Evolutionary conservation across 352 stramenopile genomes (phyloP).

Genomic region (Globisporangium emineosum): DNA sequence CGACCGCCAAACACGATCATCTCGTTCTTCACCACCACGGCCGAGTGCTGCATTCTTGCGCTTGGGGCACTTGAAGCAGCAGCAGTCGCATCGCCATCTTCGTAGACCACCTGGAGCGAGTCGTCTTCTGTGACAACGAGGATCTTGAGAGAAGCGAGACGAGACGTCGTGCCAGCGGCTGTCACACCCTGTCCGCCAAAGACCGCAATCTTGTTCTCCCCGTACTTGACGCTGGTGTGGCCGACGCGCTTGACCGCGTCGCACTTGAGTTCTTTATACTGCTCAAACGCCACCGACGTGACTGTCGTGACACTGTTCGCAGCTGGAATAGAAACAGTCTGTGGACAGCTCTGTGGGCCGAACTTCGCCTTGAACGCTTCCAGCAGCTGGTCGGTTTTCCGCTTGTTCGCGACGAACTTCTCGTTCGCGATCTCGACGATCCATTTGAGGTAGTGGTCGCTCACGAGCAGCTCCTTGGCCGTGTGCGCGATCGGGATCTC

Average conservation of each 20-base stretch:
- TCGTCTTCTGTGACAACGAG: constrained; percentile 21
- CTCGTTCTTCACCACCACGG: constrained; percentile 37
- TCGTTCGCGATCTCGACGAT: constrained; percentile 81
- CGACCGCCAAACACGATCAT: constrained; percentile 86
- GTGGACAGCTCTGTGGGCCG: not conserved
- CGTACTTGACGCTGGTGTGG: constrained; percentile 53
- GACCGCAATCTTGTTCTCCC: constrained; percentile 39
- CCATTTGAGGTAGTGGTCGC: constrained; percentile 66
- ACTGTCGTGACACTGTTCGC: not conserved
- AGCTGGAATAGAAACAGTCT: not conserved
- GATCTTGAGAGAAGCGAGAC: constrained; percentile 49
- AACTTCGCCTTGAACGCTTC: constrained; percentile 53
- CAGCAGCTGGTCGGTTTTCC: constrained; percentile 69
- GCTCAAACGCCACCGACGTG: constrained; percentile 13
- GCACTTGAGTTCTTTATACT: constrained; percentile 15
- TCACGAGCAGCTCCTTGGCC: constrained; percentile 50
- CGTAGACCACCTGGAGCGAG: constrained; percentile 30
- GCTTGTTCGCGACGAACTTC: constrained; percentile 79
- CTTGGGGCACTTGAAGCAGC: constrained; percentile 23
- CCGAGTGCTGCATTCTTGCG: constrained; percentile 75
- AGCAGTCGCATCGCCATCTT: constrained; percentile 9
- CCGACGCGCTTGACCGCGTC: constrained; percentile 52
- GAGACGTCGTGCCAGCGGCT: constrained; percentile 51
- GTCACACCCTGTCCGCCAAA: constrained; percentile 72
- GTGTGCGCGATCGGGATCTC: constrained; percentile 80